These are phyloP conservation scores for Rhododendron henanense DNA, from an alignment of 148 eudicot species.

Conservation along the genomic window DNA sequence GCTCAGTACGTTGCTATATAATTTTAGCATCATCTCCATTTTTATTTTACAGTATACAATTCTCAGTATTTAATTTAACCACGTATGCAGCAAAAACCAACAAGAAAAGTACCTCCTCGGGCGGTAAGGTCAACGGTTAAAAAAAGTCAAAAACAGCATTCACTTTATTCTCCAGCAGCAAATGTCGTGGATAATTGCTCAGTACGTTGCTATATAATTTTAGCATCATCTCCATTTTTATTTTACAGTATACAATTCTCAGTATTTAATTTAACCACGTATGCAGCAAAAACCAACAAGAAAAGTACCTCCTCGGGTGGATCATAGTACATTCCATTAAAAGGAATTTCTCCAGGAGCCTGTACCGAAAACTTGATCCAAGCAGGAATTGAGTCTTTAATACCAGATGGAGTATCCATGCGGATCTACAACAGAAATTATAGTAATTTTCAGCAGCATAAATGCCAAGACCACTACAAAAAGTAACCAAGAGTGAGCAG, in stretches of 20 bases:
- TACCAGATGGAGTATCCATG: slow-evolving; percentile 97
- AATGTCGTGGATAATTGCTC: not conserved
- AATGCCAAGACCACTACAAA: not conserved
- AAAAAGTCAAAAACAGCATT: not conserved
- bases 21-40: not conserved
- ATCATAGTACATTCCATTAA: slow-evolving; percentile 92
- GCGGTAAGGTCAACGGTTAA: no score
- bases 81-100: not conserved
- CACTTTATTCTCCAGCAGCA: not conserved
- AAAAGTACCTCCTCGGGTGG: slow-evolving; percentile 86
- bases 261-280: not conserved
- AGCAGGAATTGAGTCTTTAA: slow-evolving; percentile 96
- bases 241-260: not conserved
- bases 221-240: not conserved
- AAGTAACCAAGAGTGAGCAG: not conserved
- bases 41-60: not conserved
- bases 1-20: not conserved
- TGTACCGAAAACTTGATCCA: slow-evolving; percentile 96
- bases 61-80: not conserved
- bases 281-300: slow-evolving; percentile 4
- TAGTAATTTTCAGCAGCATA: slow-evolving; percentile 10
- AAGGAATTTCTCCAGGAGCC: slow-evolving; percentile 90
- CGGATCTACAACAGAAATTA: slow-evolving; percentile 54
- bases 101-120: slow-evolving; percentile 63
- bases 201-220: not conserved